Evolutionary conservation across 805 yeast genomes (phyloP).

Genomic region (Barnettozyma sucrosica): DNA sequence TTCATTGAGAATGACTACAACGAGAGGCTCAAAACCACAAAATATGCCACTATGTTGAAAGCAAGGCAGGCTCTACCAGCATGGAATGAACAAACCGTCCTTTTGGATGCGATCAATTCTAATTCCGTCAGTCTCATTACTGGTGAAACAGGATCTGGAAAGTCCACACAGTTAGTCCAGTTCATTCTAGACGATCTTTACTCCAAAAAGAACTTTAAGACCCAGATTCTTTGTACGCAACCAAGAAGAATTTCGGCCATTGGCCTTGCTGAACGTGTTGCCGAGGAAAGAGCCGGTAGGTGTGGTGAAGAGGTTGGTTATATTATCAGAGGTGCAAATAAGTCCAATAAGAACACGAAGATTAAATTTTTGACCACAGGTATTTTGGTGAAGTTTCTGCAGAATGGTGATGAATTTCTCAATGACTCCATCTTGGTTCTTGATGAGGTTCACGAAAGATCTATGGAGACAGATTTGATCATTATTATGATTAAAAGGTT

Average conservation of each 20-base stretch:
- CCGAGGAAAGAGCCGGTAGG: constrained; percentile 61
- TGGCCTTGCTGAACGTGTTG: constrained; percentile 88
- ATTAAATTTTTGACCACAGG: constrained; percentile 91
- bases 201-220: constrained; percentile 36
- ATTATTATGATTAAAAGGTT: constrained; percentile 69
- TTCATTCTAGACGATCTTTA: constrained; percentile 70
- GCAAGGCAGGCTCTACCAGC: constrained; percentile 71
- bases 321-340: constrained; percentile 84
- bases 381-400: constrained; percentile 81
- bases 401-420: constrained; percentile 41
- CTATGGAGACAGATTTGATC: constrained; percentile 83
- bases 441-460: constrained; percentile 97
- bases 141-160: constrained; percentile 98
- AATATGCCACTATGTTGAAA: constrained; percentile 35
- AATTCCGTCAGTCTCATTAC: constrained; percentile 74
- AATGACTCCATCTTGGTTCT: constrained; percentile 61
- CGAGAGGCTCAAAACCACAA: constrained; percentile 27
- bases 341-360: constrained; percentile 53
- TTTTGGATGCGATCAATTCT: constrained; percentile 49
- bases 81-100: constrained; percentile 57
- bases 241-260: constrained; percentile 95
- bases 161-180: constrained; percentile 92
- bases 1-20: constrained; percentile 32
- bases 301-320: constrained; percentile 83
- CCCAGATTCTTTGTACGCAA: constrained; percentile 80